Evolutionary conservation across 202 grass and related monocot species (phyloP), one percentile per base, ranked within the genome.

Genomic region (Bolboschoenoplectus hybrid): DNA sequence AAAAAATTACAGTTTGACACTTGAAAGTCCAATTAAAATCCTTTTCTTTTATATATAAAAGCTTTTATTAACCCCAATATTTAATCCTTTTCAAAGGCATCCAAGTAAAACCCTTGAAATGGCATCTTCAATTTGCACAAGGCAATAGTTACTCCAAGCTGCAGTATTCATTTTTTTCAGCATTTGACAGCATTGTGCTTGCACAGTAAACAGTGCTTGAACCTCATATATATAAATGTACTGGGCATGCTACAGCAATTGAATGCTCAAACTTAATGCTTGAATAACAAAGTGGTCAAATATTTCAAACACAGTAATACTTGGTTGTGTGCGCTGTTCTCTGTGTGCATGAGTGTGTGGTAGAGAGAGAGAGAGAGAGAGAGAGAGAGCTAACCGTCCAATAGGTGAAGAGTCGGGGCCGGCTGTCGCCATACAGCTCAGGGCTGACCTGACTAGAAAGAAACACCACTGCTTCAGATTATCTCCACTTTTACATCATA

Each of bases 391-490:
- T 94, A 80, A 97, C 94, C 36, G 95, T 98, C 95, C 95, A 98
- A 81, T 98, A 98, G 0, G 93, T 98, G 89, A 98, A 98, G n/a
- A 98, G 90, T 85, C 95, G 88, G 1, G 95, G 95, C 52, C 90
- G 88, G 90, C 84, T 93, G 88, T 98, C 95, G 57, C 95, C 95
- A 84, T 98, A 98, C 76, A 98, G 90, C 93, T 93, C 93, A 86
- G 95, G 95, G 95, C 95, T 98, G 85, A 98, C 95, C 95, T 98
- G 93, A 95, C 95, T 97, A 97, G 91, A 93, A 89, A 82, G 82
- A 97, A 94, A 87, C 85, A 87, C 63, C 74, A 85, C 85, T 91
- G 91, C 88, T 91, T 96, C 89, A 95, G 90, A 89, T 77, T 55
- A 49, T 62, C 74, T 85, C 51, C 65, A 63, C 74, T 79, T 79